A percentile compares a stretch with the other conserved stretches of the same genome.
These are phyloP conservation scores for Fusarium vanettenii DNA, from an alignment of 2,329 filamentous ascomycete genomes.

Conservation along the genomic window DNA sequence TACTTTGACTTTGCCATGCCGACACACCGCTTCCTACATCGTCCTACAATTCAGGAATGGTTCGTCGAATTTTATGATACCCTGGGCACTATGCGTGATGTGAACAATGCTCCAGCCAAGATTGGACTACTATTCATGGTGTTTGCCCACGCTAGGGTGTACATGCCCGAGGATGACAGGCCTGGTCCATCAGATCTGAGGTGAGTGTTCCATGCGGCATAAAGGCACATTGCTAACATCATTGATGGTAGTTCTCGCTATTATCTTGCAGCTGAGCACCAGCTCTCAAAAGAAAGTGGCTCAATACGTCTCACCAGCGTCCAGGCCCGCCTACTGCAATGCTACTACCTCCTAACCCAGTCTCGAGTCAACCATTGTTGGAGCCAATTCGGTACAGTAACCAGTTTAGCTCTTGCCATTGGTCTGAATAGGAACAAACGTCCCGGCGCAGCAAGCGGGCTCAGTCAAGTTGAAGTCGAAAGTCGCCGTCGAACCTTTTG, in stretches of 20 bases:
- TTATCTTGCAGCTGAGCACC: constrained; percentile 49
- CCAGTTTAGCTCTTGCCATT: constrained; percentile 53
- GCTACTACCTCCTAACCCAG: constrained; percentile 56
- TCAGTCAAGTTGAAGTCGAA: constrained; percentile 37
- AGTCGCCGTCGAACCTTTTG: constrained; percentile 40
- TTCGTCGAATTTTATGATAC: constrained; percentile 55
- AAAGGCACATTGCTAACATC: neutral
- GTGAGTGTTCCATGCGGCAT: neutral
- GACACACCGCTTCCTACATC: constrained; percentile 66
- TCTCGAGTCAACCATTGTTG: constrained; percentile 61
- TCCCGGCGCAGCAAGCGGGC: constrained; percentile 15
- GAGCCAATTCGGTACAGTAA: constrained; percentile 57
- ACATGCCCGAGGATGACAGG: constrained; percentile 46
- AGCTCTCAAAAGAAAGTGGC: constrained; percentile 53
- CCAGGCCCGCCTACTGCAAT: constrained; percentile 56
- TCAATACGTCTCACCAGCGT: constrained; percentile 53
- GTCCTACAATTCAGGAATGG: constrained; percentile 63
- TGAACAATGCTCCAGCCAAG: constrained; percentile 38
- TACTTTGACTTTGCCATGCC: constrained; percentile 70
- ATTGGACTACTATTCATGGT: constrained; percentile 61
- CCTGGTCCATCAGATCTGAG: constrained; percentile 40
- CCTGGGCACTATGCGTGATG: constrained; percentile 42
- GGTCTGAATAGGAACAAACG: constrained; percentile 41
- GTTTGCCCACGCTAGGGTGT: constrained; percentile 62
- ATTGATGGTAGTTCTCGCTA: constrained; percentile 29